Conservation (phyloP, 495 filamentous ascomycete genomes). For the Aspergillus taichungensis region DNA sequence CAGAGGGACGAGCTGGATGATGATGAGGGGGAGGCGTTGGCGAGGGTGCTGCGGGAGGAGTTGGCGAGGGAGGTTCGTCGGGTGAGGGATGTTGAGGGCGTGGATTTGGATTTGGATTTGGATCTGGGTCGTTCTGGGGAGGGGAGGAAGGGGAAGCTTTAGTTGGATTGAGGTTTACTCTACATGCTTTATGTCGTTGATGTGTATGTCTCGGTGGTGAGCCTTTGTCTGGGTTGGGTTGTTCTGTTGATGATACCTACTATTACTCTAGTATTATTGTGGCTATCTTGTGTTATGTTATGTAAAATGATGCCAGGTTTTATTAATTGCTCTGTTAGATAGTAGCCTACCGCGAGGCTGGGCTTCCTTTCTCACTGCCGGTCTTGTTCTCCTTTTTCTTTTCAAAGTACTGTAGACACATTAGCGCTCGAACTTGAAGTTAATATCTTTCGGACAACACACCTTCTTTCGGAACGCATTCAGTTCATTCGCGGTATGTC, state of each 20-base stretch:
- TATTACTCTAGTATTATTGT: not conserved
- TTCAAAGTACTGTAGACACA: constrained; percentile 4
- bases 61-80: constrained; percentile 48
- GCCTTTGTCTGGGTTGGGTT: not conserved
- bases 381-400: constrained; percentile 2
- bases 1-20: constrained; percentile 78
- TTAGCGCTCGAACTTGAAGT: no score
- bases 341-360: not conserved
- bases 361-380: constrained; percentile 1
- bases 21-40: constrained; percentile 62
- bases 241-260: not conserved
- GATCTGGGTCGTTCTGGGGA: not conserved
- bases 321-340: not conserved
- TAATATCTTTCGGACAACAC: not conserved
- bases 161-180: not conserved
- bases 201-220: not conserved
- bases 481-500: constrained; percentile 60
- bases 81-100: constrained; percentile 30
- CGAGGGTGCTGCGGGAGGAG: constrained; percentile 50
- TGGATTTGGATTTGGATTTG: constrained; percentile 30
- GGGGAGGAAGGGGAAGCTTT: constrained; percentile 18
- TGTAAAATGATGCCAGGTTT: not conserved
- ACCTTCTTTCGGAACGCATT: constrained; percentile 68
- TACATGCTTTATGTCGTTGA: not conserved
- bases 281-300: not conserved